These are phyloP conservation scores for Lathyrus sativus DNA, from an alignment of 306 rosid species.

Conservation along the genomic window DNA sequence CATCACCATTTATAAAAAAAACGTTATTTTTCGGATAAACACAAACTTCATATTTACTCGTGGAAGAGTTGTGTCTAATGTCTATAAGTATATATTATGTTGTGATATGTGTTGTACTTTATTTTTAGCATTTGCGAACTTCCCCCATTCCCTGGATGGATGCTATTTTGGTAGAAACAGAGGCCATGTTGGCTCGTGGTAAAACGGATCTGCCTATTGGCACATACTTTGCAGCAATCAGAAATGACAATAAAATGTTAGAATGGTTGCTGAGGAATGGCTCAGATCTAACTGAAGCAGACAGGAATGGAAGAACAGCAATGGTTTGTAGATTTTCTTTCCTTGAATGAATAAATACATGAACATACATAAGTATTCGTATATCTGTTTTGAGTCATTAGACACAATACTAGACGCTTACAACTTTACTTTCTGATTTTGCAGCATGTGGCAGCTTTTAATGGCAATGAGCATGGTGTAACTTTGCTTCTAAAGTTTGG, in stretches of 20 bases:
- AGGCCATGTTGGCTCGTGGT: slow-evolving; percentile 61
- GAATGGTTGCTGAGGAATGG: slow-evolving; percentile 56
- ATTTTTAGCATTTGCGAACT: slow-evolving; percentile 55
- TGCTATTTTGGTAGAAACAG: slow-evolving; percentile 53
- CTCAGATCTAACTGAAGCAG: slow-evolving; percentile 70
- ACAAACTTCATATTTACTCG: background rate
- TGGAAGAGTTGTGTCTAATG: slow-evolving; percentile 12
- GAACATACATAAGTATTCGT: background rate
- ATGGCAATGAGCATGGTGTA: slow-evolving; percentile 55
- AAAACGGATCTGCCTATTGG: slow-evolving; percentile 62
- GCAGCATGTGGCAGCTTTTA: slow-evolving; percentile 73
- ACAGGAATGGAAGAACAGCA: slow-evolving; percentile 55
- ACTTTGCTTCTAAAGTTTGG: slow-evolving; percentile 60
- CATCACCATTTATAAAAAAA: background rate
- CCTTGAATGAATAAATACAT: background rate
- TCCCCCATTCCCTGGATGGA: slow-evolving; percentile 47
- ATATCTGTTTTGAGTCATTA: background rate
- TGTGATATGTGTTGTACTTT: slow-evolving; percentile 2
- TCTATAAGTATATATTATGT: slow-evolving; percentile 2
- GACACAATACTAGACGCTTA: slow-evolving; percentile 11
- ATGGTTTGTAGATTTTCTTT: slow-evolving; percentile 52
- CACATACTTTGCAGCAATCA: slow-evolving; percentile 65
- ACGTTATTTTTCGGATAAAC: background rate
- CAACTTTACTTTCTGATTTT: slow-evolving; percentile 23
- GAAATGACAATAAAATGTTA: slow-evolving; percentile 55